Base-by-base conservation (phyloP, 331 rosid genomes). In the Spiraea crenata region DNA sequence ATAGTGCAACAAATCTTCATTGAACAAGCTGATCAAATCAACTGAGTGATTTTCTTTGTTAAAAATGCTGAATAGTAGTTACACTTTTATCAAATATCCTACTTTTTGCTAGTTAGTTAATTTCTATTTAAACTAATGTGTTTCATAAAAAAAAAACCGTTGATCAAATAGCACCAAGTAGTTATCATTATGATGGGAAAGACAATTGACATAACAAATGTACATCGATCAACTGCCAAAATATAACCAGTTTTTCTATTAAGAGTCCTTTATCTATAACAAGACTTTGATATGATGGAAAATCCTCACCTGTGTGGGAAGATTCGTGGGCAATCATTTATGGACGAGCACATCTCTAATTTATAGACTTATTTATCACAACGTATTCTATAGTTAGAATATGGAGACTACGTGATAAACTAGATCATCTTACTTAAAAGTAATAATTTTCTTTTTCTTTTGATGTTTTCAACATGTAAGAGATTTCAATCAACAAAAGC, bases 291-390 rank as follows among this genome's bases (percentile, higher is more conserved):
- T 17, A n/a, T 63, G 77, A 63, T 52, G 77, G 55, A 40, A 62
- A 41, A 20, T 16, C 39, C 77, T 40, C 14, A 63, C 6, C 65
- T n/a, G 54, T n/a, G 54, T 3, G 45, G 70, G 63, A 52, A 63
- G 64, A 52, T 63, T 52, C 57, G 25, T 71, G 31, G 11, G 67
- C 37, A 74, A 45, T 74, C 72, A 74, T 74, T 64, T 64, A 54
- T 64, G 41, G 46, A 75, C 16, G 19, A 39, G 61, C 37, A 68
- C 62, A 57, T 48, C 15, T 20, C 68, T 52, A 41, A 57, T 73
- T n/a, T 59, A 42, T 65, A 54, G n/a, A 65, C 5, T 56, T 51
- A 8, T 4, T 56, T 51, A 8, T 16, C 4, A 48, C 34, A 9
- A 34, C 34, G 45, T 6, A 47, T 65, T 65, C 34, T 65, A 65